Conservation (phyloP, 169 alveolate species). For the Cryptosporidium meleagridis region DNA sequence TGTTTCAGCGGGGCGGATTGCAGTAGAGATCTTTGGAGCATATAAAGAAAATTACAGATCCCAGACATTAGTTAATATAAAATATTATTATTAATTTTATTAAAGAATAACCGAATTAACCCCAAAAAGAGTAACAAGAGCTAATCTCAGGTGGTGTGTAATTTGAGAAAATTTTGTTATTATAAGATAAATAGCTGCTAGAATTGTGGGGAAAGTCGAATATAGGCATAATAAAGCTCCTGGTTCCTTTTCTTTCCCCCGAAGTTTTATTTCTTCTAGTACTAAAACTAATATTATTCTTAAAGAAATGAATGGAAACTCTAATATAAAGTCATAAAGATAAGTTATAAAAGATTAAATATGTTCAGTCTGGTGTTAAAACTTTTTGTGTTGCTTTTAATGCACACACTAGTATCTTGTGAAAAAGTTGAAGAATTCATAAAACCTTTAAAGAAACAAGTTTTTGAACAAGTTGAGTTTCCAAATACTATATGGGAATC, state of each 20-base stretch:
- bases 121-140: not conserved
- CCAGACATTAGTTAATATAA: not conserved
- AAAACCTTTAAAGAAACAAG: constrained; percentile 33
- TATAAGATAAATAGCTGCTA: not conserved
- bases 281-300: no score
- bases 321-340: not conserved
- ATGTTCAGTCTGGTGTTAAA: not conserved
- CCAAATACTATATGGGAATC: constrained; percentile 8
- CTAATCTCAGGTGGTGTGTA: not conserved
- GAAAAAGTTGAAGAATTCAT: not conserved
- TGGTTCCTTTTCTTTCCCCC: not conserved
- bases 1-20: constrained; percentile 9
- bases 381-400: not conserved
- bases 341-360: not conserved
- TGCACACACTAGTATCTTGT: not conserved
- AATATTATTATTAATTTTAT: not conserved
- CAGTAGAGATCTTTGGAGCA: constrained; percentile 12
- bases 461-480: not conserved
- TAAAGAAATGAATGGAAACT: not conserved
- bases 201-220: not conserved
- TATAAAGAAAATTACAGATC: constrained; percentile 24
- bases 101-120: not conserved
- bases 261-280: not conserved
- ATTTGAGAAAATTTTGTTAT: no score
- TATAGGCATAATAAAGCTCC: not conserved